Evolutionary conservation across 140 eudicot genomes (phyloP).

Genomic region (Ambrosia hybrid): DNA sequence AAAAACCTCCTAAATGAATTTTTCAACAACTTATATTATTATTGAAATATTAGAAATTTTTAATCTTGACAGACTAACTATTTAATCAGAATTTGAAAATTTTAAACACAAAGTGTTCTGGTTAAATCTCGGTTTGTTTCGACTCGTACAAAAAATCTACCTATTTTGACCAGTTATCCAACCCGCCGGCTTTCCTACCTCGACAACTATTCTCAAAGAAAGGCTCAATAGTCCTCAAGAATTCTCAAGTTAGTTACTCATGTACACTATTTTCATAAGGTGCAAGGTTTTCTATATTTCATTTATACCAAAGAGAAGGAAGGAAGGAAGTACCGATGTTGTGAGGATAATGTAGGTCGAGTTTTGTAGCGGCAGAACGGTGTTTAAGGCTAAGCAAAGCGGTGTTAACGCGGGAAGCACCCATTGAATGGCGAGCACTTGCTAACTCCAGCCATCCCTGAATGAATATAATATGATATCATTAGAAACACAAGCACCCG

Average conservation of each 20-base stretch:
- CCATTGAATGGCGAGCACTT: conserved; percentile 91
- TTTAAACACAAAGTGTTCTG: no score
- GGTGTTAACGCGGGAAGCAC: conserved; percentile 67
- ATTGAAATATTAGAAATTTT: not conserved
- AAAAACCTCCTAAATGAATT: not conserved
- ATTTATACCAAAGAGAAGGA: not conserved
- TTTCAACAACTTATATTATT: not conserved
- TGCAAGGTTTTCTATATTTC: no score
- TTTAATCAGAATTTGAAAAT: not conserved
- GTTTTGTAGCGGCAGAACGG: conserved; percentile 68
- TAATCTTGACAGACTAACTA: not conserved
- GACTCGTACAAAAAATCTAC: no score
- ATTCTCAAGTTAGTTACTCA: no score
- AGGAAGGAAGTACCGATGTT: conserved; percentile 33
- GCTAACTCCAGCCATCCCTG: conserved; percentile 95
- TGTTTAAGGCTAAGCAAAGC: conserved; percentile 69
- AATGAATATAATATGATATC: not conserved
- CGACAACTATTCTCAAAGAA: no score
- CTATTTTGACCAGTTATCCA: no score
- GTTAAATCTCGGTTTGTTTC: no score
- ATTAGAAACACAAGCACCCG: not conserved
- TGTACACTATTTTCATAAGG: no score
- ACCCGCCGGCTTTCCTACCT: no score
- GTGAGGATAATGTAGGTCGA: conserved; percentile 39
- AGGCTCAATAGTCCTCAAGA: no score